A percentile compares a stretch with the other conserved stretches of the same genome.
These are phyloP conservation scores for Dichomitus squalens DNA, from an alignment of 1,284 basidiomycete genomes.

Conservation along the genomic window DNA sequence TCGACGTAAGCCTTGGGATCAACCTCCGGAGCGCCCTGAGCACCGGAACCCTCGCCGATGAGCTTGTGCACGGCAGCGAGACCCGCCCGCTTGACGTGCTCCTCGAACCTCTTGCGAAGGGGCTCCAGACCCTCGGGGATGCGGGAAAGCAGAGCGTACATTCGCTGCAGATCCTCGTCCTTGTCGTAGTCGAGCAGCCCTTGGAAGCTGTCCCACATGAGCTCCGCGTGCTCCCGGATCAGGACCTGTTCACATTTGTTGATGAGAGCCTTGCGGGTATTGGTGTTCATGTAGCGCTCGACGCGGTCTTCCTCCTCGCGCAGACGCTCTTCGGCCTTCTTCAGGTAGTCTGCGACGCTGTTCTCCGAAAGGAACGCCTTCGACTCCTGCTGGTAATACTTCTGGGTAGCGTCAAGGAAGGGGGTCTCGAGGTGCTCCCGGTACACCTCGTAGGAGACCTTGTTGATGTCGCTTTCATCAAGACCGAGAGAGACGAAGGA, in stretches of 20 bases:
- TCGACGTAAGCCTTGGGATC: constrained; percentile 95
- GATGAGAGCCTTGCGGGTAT: constrained; percentile 86
- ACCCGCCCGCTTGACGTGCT: constrained; percentile 92
- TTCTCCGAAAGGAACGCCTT: constrained; percentile 89
- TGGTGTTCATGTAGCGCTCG: constrained; percentile 90
- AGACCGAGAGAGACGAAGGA: constrained; percentile 96
- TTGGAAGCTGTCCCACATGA: constrained; percentile 97
- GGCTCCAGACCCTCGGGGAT: constrained; percentile 93
- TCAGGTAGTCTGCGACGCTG: constrained; percentile 95
- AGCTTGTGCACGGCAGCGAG: constrained; percentile 85
- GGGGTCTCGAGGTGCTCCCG: constrained; percentile 88
- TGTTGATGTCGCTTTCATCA: constrained; percentile 90
- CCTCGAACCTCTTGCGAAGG: constrained; percentile 90
- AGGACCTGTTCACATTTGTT: constrained; percentile 92
- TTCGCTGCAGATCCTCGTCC: constrained; percentile 90
- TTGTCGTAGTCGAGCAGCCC: constrained; percentile 90
- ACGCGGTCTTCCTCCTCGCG: constrained; percentile 96
- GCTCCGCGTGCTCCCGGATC: constrained; percentile 84
- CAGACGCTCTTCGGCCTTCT: constrained; percentile 92
- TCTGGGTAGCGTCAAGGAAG: constrained; percentile 88
- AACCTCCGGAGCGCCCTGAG: constrained; percentile 62
- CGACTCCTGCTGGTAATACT: constrained; percentile 92
- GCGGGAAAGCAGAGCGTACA: constrained; percentile 92
- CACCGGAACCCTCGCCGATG: constrained; percentile 69
- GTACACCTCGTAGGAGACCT: constrained; percentile 94